A percentile compares a stretch with the other conserved stretches of the same genome.
Conservation (phyloP, 495 filamentous ascomycete species). For the Tuber magnatum region DNA sequence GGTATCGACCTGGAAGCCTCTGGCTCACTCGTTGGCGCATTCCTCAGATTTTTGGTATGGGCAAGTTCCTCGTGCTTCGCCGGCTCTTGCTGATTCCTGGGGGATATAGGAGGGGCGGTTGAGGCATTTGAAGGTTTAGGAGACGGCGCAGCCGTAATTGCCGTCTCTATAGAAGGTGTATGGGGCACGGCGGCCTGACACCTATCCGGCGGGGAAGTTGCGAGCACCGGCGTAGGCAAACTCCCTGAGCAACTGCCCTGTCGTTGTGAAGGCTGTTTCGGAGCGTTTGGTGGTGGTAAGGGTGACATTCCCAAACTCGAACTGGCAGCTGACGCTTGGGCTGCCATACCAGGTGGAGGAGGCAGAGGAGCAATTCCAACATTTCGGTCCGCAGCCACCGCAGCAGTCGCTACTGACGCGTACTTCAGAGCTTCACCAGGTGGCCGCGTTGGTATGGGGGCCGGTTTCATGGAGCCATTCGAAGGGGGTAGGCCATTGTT, state of each 20-base stretch:
- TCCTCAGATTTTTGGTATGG: conserved; percentile 19
- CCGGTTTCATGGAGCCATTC: conserved; percentile 72
- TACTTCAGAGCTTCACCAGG: conserved; percentile 91
- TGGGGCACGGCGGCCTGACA: conserved; percentile 24
- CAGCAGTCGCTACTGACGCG: conserved; percentile 89
- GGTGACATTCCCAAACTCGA: conserved; percentile 45
- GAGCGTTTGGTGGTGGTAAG: conserved; percentile 44
- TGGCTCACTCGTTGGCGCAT: conserved; percentile 19
- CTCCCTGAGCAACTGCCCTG: conserved; percentile 30
- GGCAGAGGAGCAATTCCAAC: conserved; percentile 90
- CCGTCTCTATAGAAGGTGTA: conserved; percentile 31
- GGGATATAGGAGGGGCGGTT: conserved; percentile 23
- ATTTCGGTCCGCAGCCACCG: conserved; percentile 83
- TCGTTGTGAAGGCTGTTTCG: conserved; percentile 32
- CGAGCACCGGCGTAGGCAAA: conserved; percentile 19
- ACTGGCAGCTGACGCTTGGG: conserved; percentile 30
- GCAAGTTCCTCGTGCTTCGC: conserved; percentile 43
- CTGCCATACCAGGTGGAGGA: conserved; percentile 64
- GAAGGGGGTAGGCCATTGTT: conserved; percentile 50
- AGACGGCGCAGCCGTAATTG: conserved; percentile 23
- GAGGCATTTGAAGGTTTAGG: conserved; percentile 25
- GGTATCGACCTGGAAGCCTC: conserved; percentile 22
- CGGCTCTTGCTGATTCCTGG: conserved; percentile 28
- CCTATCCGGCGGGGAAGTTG: conserved; percentile 17
- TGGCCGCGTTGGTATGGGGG: conserved; percentile 71